Percentiles rank a stretch among this genome's conserved stretches.
Conservation (phyloP, 148 eudicot species). For the Dysphania ambrosioides region DNA sequence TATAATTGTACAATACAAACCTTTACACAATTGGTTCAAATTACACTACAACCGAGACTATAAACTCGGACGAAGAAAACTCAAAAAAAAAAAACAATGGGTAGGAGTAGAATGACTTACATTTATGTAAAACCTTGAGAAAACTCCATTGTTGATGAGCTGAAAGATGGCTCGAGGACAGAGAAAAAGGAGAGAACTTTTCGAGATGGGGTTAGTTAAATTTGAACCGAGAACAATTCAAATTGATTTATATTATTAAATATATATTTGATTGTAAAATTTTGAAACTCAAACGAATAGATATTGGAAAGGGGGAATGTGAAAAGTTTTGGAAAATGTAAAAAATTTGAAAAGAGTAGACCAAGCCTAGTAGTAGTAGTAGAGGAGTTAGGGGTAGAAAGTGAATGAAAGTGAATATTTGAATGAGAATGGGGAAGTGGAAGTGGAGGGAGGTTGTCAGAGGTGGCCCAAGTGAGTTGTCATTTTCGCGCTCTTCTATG, state of each 20-base stretch:
- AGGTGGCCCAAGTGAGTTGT: neutral
- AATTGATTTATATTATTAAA: neutral
- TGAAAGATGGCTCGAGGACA: neutral
- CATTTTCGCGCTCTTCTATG: conserved; percentile 16
- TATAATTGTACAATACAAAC: neutral
- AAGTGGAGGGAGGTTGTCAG: conserved; percentile 5
- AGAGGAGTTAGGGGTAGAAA: neutral
- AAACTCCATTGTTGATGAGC: conserved; percentile 24
- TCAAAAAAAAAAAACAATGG: neutral
- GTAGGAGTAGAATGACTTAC: neutral
- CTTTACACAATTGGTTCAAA: too few species aligned
- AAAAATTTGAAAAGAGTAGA: neutral
- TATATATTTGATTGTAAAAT: neutral
- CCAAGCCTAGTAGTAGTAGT: neutral
- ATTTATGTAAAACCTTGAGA: neutral
- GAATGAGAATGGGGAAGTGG: conserved; percentile 6
- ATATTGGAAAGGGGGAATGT: neutral
- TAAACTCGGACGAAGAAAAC: neutral
- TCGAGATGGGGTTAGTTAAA: neutral
- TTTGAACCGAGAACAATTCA: conserved; percentile 15
- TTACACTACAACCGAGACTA: neutral
- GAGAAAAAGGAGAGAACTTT: conserved; percentile 8
- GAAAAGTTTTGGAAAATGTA: neutral
- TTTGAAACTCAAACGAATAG: neutral
- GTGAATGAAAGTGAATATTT: neutral